Base-by-base conservation (phyloP, 2,329 filamentous ascomycete species). In the Ambrosiella cleistominuta region DNA sequence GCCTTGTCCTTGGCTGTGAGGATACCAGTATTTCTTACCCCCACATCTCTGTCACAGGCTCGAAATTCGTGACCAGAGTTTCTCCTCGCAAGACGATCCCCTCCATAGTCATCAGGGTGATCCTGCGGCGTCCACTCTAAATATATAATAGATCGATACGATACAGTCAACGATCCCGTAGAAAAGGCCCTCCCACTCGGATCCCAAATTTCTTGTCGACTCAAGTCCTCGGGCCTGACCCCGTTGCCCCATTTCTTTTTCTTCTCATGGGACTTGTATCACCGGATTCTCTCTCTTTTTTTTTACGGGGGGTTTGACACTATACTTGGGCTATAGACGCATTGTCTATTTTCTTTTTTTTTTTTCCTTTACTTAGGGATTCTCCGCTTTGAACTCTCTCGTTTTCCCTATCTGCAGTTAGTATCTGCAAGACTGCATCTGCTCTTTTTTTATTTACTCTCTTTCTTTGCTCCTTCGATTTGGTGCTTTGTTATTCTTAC, bases 361-460 rank as follows among this genome's bases (percentile, higher is more conserved):
- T 3, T 12, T 12, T n/a, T n/a, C n/a, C 9, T 17, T 19, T n/a
- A 15, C 9, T 49, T 11, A 8, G 39, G 36, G 13, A 8, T 52
- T 37, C 35, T 37, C 35, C 49, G 49, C 19, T 37, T 35, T 37
- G 13, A 37, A 35, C 49, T 52, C 11, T 13, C n/a, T 52, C 35
- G 13, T 50, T 52, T 27, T 52, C 51, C 7, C 11, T 19, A 17
- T 44, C 45, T 58, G 9, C 44, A 47, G 44, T 47, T 17, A 15
- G 13, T 47, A 17, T 15, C n/a, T 47, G 19, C 8, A 47, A 8
- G 44, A 27, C 27, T 27, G 38, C 35, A 35, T 37, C 12, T 40
- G 17, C 50, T 49, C 56, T 57, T 51, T 47, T 59, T 36, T 56
- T 52, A 13, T 44, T 52, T 53, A n/a, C 19, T 56, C n/a, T 51